Evolutionary conservation across 805 yeast species (phyloP), one percentile per base, ranked within the genome.

Genomic region (Kuraishia capsulata): DNA sequence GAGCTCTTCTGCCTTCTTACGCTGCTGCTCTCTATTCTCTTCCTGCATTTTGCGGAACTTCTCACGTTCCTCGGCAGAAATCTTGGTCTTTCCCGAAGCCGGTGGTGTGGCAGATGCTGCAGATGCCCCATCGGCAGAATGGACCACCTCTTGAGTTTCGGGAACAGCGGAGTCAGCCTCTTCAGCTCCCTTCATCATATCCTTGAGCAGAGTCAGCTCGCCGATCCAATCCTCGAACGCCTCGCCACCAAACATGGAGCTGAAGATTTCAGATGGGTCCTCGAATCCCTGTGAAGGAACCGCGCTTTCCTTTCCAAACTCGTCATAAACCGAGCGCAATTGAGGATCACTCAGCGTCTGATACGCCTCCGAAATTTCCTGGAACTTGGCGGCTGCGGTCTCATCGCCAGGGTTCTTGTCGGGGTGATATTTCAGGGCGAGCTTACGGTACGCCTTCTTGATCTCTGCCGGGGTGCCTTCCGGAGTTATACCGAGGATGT

Each of bases 351-450:
- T 81, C 43, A 92, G 63, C 0, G 92, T 85, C 47, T 83, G 88
- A 49, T 82, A 84, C 0, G 90, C 90, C 48, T 74, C 77, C 20
- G 74, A 69, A 31, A 73, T 64, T 44, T 74, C 84, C 60, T 92
- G 96, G 61, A 92, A 92, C 50, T 81, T 79, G 37, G 73, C 76
- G 11, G 90, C 87, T 13, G 98, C 98, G 10, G 75, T 73, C 30
- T 92, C 94, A 56, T 92, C 95, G 51, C 83, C 79, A n/a, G 95
- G 96, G 53, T 90, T 87, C 65, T 92, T 92, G 58, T 92, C 98
- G 1, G 98, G 98, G 58, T 90, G 98, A 37, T 85, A 83, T 41
- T 67, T 69, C 59, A 90, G 82, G 5, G 97, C 97, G 57, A 78
- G 78, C 56, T 83, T 84, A 44, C 98, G 72, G 60, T 92, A 92